Base-by-base conservation (phyloP, 2,329 filamentous ascomycete genomes). In the Diaporthe humulicola region DNA sequence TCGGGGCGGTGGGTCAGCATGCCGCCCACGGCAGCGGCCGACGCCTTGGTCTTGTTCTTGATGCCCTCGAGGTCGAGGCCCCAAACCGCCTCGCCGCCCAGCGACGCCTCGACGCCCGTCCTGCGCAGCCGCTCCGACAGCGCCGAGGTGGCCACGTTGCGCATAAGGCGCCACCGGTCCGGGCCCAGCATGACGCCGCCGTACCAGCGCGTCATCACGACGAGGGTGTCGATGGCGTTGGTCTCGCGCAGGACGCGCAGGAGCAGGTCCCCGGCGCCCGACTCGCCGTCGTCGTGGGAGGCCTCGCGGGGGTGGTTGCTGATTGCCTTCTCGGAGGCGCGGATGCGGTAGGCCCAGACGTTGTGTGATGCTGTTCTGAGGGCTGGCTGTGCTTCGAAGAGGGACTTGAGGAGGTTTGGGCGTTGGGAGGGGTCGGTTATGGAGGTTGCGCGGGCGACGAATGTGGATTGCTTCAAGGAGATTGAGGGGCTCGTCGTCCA, bases 1-100 rank as follows among this genome's bases (percentile, higher is more conserved):
- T 96, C 92, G 1, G 95, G 92, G 25, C 90, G 90, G 79, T 95
- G 92, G 33, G 96, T 93, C 1, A 94, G 92, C 83, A 97, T 90
- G 2, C 90, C 89, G 6, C 85, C 83, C 1, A 81, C 79, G 8
- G 85, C 83, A 1, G 81, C 79, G 0, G 82, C 84, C 25, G 76
- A 57, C 2, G 72, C 75, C 38, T 83, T 83, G 5, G 84, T 82
- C 60, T 82, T 83, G n/a, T 83, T 81, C 69, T 83, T 86, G 82
- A 86, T 86, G 8, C 86, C 87, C 75, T 91, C 88, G 0, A 88
- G 80, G 77, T 92, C 90, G 19, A 92, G 81, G 0, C 88, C 91
- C 91, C 91, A 93, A 2, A 92, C 82, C 3, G 91, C 88, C 76
- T 92, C 90, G 1, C 87, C 87, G 8, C 85, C 84, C 2, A 88